Conservation (phyloP, 2,329 filamentous ascomycete genomes). For the Phaeomoniella chlamydospora region DNA sequence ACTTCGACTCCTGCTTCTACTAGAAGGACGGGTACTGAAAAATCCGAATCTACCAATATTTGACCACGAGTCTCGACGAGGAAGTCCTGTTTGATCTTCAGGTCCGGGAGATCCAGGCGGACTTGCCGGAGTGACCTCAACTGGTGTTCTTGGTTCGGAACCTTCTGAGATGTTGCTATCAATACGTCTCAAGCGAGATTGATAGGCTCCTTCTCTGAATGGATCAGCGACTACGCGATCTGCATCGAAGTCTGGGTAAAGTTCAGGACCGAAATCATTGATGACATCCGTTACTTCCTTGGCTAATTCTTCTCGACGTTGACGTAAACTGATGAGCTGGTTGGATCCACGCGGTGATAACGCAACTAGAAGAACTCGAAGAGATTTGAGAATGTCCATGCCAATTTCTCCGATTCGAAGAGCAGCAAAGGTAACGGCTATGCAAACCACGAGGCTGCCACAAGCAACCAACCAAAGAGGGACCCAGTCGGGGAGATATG, state of each 20-base stretch:
- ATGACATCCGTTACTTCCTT: constrained; percentile 78
- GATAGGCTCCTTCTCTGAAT: constrained; percentile 21
- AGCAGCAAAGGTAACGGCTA: constrained; percentile 78
- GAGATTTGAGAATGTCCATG: constrained; percentile 95
- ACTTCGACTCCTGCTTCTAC: constrained; percentile 54
- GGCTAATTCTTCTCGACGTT: constrained; percentile 58
- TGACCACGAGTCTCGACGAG: constrained; percentile 85
- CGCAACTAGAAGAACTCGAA: constrained; percentile 73
- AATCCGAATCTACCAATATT: constrained; percentile 78
- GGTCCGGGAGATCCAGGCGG: constrained; percentile 11
- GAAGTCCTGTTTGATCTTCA: constrained; percentile 30
- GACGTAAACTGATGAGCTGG: constrained; percentile 64
- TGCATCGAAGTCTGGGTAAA: constrained; percentile 91
- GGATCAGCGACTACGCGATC: constrained; percentile 49
- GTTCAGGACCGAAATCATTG: constrained; percentile 86
- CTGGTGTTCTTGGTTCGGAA: constrained; percentile 7
- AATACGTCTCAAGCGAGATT: constrained; percentile 11
- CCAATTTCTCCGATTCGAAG: constrained; percentile 94
- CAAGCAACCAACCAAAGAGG: constrained; percentile 65
- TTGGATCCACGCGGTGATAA: constrained; percentile 74
- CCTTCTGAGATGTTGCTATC: neutral
- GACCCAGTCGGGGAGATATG: constrained; percentile 58
- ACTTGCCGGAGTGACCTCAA: constrained; percentile 12
- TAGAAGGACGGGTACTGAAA: constrained; percentile 80
- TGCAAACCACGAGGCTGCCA: constrained; percentile 66